Conservation (phyloP, 345 rosid species). For the Abelmoschus esculentus region DNA sequence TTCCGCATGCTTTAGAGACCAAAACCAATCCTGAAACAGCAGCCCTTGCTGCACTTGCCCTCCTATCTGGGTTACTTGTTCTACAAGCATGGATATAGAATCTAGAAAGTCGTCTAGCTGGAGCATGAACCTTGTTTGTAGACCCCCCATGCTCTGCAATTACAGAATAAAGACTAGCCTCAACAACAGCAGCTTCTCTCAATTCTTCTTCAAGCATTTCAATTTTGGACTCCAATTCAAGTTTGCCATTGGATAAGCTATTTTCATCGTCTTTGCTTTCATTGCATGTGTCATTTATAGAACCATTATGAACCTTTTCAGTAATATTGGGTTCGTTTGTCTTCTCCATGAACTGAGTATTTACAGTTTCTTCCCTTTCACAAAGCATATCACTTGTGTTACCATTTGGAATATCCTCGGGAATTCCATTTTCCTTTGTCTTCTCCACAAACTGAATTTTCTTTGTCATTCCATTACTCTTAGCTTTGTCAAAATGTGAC, state of each 20-base stretch:
- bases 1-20: constrained; percentile 91
- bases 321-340: constrained; percentile 19
- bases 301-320: constrained; percentile 14
- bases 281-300: constrained; percentile 8
- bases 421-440: constrained; percentile 18
- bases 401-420: constrained; percentile 10
- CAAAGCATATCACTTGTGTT: constrained; percentile 6
- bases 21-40: constrained; percentile 69
- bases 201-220: constrained; percentile 76
- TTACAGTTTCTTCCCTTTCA: constrained; percentile 3
- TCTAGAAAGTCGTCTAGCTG: constrained; percentile 86
- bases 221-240: constrained; percentile 38
- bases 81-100: constrained; percentile 74
- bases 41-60: constrained; percentile 67
- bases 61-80: constrained; percentile 36
- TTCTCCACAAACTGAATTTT: constrained; percentile 17
- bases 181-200: constrained; percentile 80
- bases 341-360: constrained; percentile 16
- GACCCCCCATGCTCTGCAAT: constrained; percentile 94
- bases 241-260: constrained; percentile 26
- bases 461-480: constrained; percentile 17
- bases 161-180: constrained; percentile 81
- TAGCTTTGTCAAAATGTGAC: constrained; percentile 32
- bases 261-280: constrained; percentile 15
- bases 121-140: constrained; percentile 61